phyloP scores from a whole-genome alignment of 768 basidiomycete genomes.

The Chalciporus chontae region DNA sequence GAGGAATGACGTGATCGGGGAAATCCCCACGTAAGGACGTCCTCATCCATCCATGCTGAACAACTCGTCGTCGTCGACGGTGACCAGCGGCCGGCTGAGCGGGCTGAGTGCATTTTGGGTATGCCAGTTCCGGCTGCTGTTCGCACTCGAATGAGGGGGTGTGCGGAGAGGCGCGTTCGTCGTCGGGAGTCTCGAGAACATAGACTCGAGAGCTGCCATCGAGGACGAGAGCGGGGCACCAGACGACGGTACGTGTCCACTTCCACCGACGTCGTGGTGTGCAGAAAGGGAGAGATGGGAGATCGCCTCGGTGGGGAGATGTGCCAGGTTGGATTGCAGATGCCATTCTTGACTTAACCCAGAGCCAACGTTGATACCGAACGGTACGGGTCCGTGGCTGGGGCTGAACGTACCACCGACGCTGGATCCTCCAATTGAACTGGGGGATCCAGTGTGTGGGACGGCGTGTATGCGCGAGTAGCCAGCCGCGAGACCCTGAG shows the following conservation, averaged over 20 bases:
- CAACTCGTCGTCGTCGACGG: slow-evolving; percentile 62
- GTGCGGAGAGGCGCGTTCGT: slow-evolving; percentile 25
- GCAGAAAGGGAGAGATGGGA: slow-evolving; percentile 24
- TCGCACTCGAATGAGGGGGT: slow-evolving; percentile 20
- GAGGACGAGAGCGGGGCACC: slow-evolving; percentile 17
- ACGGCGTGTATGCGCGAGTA: slow-evolving; percentile 85
- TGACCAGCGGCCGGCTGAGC: slow-evolving; percentile 55
- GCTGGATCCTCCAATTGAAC: slow-evolving; percentile 27
- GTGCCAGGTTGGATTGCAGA: slow-evolving; percentile 22
- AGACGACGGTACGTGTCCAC: neutral
- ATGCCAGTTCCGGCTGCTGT: slow-evolving; percentile 34
- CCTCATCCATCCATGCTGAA: slow-evolving; percentile 63
- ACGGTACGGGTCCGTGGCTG: slow-evolving; percentile 29
- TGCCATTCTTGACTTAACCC: slow-evolving; percentile 26
- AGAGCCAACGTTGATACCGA: slow-evolving; percentile 28
- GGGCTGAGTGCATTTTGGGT: slow-evolving; percentile 48
- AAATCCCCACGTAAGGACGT: neutral
- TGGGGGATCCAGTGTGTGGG: slow-evolving; percentile 39
- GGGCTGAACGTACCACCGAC: slow-evolving; percentile 29
- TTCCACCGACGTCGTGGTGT: slow-evolving; percentile 17
- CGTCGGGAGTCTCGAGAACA: slow-evolving; percentile 47
- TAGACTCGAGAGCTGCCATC: slow-evolving; percentile 41
- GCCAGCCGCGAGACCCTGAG: slow-evolving; percentile 89
- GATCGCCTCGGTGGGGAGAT: slow-evolving; percentile 15
- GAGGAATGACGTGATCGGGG: neutral